A percentile compares a stretch with the other conserved stretches of the same genome.
phyloP scores from a whole-genome alignment of 2,329 filamentous ascomycete species.

The Chalaropsis ovoidea region DNA sequence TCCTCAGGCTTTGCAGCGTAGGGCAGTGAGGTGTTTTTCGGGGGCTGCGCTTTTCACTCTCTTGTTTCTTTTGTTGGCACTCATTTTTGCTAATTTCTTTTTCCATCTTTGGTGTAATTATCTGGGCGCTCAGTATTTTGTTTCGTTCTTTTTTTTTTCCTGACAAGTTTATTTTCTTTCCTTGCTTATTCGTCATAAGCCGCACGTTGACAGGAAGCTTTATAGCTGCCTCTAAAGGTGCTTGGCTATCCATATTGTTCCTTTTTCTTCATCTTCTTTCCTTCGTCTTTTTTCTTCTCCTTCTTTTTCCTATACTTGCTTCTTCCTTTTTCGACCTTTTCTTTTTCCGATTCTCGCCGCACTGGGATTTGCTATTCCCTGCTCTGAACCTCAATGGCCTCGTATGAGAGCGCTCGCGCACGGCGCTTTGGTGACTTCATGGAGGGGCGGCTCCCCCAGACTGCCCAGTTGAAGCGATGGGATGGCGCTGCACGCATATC shows the following conservation, averaged over 20 bases:
- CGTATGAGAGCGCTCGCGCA: constrained; percentile 25
- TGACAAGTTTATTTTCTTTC: constrained; percentile 5
- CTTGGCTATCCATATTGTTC: constrained; percentile 6
- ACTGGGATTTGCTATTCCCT: neutral
- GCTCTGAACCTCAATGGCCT: constrained; percentile 5
- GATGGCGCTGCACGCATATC: constrained; percentile 40
- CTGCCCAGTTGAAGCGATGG: constrained; percentile 39
- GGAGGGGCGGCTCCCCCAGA: constrained; percentile 29
- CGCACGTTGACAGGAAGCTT: neutral
- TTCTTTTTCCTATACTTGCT: neutral
- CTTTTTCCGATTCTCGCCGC: neutral
- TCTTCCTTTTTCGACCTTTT: neutral
- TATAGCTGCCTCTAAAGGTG: neutral
- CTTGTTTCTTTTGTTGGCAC: constrained; percentile 24
- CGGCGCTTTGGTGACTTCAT: constrained; percentile 29
- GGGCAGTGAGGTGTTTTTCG: constrained; percentile 9
- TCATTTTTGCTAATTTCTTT: constrained; percentile 13
- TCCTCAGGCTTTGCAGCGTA: constrained; percentile 1
- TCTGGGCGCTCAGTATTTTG: constrained; percentile 1
- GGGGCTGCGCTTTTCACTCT: constrained; percentile 13
- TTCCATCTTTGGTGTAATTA: neutral
- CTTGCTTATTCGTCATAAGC: constrained; percentile 6
- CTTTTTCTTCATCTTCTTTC: constrained; percentile 14
- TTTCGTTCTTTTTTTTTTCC: neutral
- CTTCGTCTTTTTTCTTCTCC: neutral